Percentiles rank a stretch among this genome's conserved stretches.
These are phyloP conservation scores for Cladorrhinum samala DNA, from an alignment of 495 filamentous ascomycete genomes.

Conservation along the genomic window DNA sequence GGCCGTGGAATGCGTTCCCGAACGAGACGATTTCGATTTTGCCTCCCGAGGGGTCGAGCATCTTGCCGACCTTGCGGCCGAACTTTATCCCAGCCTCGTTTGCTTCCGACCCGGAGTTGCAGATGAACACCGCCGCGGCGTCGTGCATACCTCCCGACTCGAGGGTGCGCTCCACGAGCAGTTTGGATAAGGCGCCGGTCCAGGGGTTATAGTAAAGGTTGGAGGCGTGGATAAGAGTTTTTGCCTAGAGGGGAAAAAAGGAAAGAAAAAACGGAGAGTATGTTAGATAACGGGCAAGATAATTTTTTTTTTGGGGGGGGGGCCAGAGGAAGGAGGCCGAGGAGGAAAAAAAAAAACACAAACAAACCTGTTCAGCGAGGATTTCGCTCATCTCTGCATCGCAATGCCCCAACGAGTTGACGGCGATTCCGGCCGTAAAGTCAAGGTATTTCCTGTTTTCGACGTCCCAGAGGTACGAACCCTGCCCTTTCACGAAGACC, in stretches of 20 bases:
- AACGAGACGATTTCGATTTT: conserved; percentile 88
- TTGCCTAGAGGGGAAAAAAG: conserved; percentile 42
- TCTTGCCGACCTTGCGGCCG: conserved; percentile 80
- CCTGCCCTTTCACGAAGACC: conserved; percentile 80
- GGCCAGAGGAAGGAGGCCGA: too few species aligned
- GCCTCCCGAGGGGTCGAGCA: conserved; percentile 57
- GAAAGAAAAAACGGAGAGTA: background rate
- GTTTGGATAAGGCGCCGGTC: conserved; percentile 78
- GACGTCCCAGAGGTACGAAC: conserved; percentile 82
- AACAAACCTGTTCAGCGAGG: conserved; percentile 64
- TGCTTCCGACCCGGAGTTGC: conserved; percentile 90
- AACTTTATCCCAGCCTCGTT: conserved; percentile 99
- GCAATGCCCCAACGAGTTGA: conserved; percentile 86
- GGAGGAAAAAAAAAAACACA: conserved; percentile 21
- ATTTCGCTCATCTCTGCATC: conserved; percentile 61
- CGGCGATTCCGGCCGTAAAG: conserved; percentile 92
- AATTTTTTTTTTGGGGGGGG: too few species aligned
- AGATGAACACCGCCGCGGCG: conserved; percentile 80
- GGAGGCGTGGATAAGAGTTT: conserved; percentile 78
- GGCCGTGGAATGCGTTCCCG: conserved; percentile 86
- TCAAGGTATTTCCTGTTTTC: conserved; percentile 87
- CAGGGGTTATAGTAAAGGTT: conserved; percentile 96
- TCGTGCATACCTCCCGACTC: conserved; percentile 73
- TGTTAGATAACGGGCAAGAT: too few species aligned
- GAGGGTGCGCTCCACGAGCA: conserved; percentile 72